Conservation (phyloP, 495 filamentous ascomycete species). For the Hypoxylon rickii region DNA sequence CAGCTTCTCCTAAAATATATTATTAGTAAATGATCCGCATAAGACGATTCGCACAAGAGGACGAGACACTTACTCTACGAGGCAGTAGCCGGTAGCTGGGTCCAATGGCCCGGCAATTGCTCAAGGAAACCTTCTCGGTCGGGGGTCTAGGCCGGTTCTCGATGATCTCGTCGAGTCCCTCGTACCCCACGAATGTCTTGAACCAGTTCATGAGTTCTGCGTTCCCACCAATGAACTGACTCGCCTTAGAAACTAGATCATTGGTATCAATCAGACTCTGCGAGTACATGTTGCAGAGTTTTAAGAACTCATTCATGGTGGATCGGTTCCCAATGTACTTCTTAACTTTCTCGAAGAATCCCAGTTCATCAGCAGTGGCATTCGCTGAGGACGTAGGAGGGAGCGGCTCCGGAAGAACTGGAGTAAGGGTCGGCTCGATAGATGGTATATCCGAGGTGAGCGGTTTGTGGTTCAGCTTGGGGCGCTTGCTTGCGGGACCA, state of each 20-base stretch:
- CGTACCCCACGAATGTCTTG: conserved; percentile 73
- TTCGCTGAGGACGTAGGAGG: conserved; percentile 69
- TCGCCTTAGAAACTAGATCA: conserved; percentile 77
- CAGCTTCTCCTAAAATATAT: conserved; percentile 64
- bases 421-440: conserved; percentile 86
- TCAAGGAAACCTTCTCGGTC: conserved; percentile 77
- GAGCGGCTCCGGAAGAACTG: conserved; percentile 82
- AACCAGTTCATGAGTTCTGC: conserved; percentile 85
- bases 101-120: conserved; percentile 89
- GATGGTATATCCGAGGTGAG: conserved; percentile 65
- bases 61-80: conserved; percentile 60
- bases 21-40: conserved; percentile 6
- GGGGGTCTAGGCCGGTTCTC: conserved; percentile 76
- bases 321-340: conserved; percentile 93
- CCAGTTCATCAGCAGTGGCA: conserved; percentile 73
- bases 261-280: conserved; percentile 86
- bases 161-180: conserved; percentile 74
- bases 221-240: conserved; percentile 85
- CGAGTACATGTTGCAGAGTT: conserved; percentile 91
- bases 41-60: too few relatives aligned
- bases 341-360: conserved; percentile 95
- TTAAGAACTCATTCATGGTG: conserved; percentile 91
- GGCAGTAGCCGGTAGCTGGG: conserved; percentile 94
- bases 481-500: conserved; percentile 57
- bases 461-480: conserved; percentile 66